Evolutionary conservation across 192 early-diverging fungal species (phyloP), one percentile per base, ranked within the genome.

Genomic region (Coemansia guatemalensis): DNA sequence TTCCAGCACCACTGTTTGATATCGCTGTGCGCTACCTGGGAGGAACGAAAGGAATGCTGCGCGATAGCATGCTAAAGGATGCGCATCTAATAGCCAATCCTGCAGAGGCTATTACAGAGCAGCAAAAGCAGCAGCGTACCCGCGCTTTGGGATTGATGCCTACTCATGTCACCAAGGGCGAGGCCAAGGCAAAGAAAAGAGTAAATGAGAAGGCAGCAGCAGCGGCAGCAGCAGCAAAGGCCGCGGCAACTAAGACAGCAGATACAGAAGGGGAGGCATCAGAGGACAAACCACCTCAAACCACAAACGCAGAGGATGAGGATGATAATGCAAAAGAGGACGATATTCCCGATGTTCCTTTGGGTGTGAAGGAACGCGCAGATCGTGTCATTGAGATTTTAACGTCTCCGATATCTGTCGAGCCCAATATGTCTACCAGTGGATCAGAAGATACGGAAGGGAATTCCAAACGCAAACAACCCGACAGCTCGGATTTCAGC

Each of bases 151-250:
- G 73, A 0, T 32, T 65, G 58, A 59, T 75, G 52, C 73, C 73
- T 12, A 65, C 67, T 22, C 73, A 75, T 62, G 73, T 75, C 3
- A 68, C 73, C 23, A 75, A 75, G 54, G 62, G 51, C 1, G 62
- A 69, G 33, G 67, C 73, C 2, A 65, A 62, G 32, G 49, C 58
- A n/a, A 53, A n/a, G 3, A 69, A 65, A 33, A 35, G 56, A 39
- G 62, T 53, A 18, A 64, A 44, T 44, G 48, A 44, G 2, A 54
- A 54, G 24, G 27, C 41, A 5, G 29, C 29, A 29, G 48, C 11
- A 30, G 17, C 12, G 52, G 48, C 59, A 49, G 41, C 29, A 23
- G 54, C 54, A 21, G 21, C 60, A 7, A 39, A 18, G n/a, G 20
- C 58, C 14, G 11, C 60, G 30, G 30, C 20, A 35, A 32, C 30